Conservation (phyloP, 805 yeast species). For the Ogataea neopini region DNA sequence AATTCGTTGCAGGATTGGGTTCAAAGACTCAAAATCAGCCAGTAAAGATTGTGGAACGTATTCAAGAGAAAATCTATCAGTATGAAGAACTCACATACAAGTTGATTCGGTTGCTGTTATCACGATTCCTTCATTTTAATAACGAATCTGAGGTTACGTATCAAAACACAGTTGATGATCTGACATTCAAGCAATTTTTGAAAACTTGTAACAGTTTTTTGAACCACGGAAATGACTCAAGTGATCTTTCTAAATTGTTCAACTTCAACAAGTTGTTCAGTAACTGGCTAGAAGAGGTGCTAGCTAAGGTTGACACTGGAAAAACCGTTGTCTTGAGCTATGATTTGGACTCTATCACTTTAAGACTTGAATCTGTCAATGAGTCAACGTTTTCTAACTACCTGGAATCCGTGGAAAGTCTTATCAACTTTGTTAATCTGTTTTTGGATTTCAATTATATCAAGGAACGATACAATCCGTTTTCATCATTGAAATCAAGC, state of each 20-base stretch:
- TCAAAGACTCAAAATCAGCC: constrained; percentile 1
- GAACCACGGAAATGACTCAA: constrained; percentile 4
- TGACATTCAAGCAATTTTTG: constrained; percentile 21
- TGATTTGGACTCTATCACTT: constrained; percentile 3
- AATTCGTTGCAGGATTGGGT: constrained; percentile 8
- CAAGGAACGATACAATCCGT: constrained; percentile 13
- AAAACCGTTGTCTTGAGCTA: constrained; percentile 7
- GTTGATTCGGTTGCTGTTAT: constrained; percentile 11
- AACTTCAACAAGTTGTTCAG: constrained; percentile 27
- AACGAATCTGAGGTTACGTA: constrained; percentile 14
- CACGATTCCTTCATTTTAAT: constrained; percentile 20
- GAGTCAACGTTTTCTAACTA: constrained; percentile 7
- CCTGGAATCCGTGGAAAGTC: constrained; percentile 22
- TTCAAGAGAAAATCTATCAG: constrained; percentile 14
- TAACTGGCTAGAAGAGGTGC: constrained; percentile 23
- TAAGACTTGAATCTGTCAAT: constrained; percentile 8
- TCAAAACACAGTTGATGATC: constrained; percentile 11
- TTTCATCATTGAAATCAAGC: constrained; percentile 17
- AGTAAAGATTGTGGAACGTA: constrained; percentile 18
- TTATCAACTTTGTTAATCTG: constrained; percentile 27
- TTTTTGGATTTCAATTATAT: constrained; percentile 17
- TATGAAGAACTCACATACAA: constrained; percentile 12
- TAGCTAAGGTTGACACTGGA: constrained; percentile 18
- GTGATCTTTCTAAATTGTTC: constrained; percentile 16
- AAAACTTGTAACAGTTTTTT: constrained; percentile 14